Base-by-base conservation (phyloP, 805 yeast genomes). In the Candida loeiensis region DNA sequence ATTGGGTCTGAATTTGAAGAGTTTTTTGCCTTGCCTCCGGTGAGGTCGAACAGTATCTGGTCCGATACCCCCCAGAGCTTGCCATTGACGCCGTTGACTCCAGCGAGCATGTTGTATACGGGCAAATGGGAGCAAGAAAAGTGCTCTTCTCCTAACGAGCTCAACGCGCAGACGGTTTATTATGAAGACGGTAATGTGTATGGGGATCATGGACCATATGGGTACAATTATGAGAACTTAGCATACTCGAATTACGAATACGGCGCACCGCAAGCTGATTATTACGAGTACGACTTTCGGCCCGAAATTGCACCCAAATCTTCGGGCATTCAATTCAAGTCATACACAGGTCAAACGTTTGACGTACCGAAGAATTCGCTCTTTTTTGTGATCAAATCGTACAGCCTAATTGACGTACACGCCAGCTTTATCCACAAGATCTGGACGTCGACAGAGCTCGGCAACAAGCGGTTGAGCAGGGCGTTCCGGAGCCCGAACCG, bases 391-490 rank as follows among this genome's bases (percentile, higher is more conserved):
- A 78, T 79, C 42, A 79, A 79, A 50, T 77, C 83, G 0, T 72
- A 62, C 51, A 71, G 63, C 35, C 59, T 71, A 18, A 55, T 60
- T 12, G 80, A 79, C 48, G 72, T 79, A 9, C 62, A 60, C 39
- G 66, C 77, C 6, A 74, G 82, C 2, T 72, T 70, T 44, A 45
- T 58, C 34, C 64, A 77, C 44, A 65, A 67, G 8, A 65, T 77
- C 17, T 79, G 85, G 85, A 69, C 82, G 0, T 77, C 83, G 1
- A 79, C 84, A 0, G 74, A 67, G 21, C 59, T 71, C 37, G 85
- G 84, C 0, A 79, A 78, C 47, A 70, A 65, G 43, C 59, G 82
- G 37, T 59, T 79, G 33, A 63, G 72, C 33, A 64, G 58, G 39
- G 77, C 80, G 0, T 78, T 45, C 41, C 46, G 48, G 3, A 18